Percentiles rank a stretch among this genome's conserved stretches.
Conservation (phyloP, 2,329 filamentous ascomycete species). For the Aspergillus tubingensis region DNA sequence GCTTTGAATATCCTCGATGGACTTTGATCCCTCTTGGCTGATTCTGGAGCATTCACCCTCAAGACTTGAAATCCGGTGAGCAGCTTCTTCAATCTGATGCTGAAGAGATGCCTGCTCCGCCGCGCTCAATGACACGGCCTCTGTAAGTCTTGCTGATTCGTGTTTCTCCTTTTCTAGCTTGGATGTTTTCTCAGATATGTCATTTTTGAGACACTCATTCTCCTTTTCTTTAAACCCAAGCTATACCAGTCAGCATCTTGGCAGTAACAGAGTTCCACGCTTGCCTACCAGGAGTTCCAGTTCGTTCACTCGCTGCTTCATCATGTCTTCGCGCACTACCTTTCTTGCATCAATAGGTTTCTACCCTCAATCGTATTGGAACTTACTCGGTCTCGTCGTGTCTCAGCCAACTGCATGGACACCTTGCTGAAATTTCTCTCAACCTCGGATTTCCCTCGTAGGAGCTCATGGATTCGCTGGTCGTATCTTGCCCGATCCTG, state of each 20-base stretch:
- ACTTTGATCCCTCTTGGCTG: constrained; percentile 9
- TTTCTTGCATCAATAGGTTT: not conserved
- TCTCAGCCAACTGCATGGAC: constrained; percentile 23
- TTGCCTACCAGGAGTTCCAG: constrained; percentile 24
- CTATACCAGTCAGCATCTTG: constrained; percentile 24
- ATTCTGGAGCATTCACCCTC: constrained; percentile 18
- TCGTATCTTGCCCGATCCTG: constrained; percentile 33
- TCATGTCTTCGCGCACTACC: not conserved
- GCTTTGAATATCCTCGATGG: constrained; percentile 13
- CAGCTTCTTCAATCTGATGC: constrained; percentile 23
- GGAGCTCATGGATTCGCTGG: constrained; percentile 28
- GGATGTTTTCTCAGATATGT: constrained; percentile 14
- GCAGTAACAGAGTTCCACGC: too few relatives aligned
- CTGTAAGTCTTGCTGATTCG: constrained; percentile 26
- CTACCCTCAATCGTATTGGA: not conserved
- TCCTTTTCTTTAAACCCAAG: constrained; percentile 20
- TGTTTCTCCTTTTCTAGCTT: constrained; percentile 17
- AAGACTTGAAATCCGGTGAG: constrained; percentile 23
- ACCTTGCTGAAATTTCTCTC: constrained; percentile 21
- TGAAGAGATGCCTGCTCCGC: constrained; percentile 22
- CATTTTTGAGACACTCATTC: constrained; percentile 21
- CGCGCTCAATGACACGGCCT: constrained; percentile 20
- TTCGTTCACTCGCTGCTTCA: constrained; percentile 12
- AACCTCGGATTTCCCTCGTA: constrained; percentile 28
- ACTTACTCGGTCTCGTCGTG: constrained; percentile 29